Evolutionary conservation across 2,329 filamentous ascomycete species (phyloP), one percentile per base, ranked within the genome.

Genomic region (Neobulgaria alba): DNA sequence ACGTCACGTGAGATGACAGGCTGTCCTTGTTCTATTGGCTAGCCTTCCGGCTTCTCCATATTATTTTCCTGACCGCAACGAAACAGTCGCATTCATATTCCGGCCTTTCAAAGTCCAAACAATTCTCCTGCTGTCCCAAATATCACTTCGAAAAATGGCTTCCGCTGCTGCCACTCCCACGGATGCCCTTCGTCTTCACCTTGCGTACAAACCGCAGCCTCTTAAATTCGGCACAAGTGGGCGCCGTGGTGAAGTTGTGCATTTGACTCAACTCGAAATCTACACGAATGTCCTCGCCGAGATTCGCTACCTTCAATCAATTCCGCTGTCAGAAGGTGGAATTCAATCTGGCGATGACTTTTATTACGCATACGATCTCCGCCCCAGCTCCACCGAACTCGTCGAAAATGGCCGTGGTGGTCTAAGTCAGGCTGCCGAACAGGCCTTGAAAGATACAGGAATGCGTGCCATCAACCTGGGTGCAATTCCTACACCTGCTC

Each of bases 171-270:
- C 29, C 5, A 29, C 40, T 18, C 1, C 34, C 30, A 42, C 29
- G 35, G 40, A 42, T 35, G n/a, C 34, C 36, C 39, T 42, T 18
- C 37, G 50, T 38, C 51, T 54, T n/a, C 39, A 43, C 42, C 45
- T 49, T 30, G 45, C 45, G 36, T 60, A 60, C 31, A 38, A 48
- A 43, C 56, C 56, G 3, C 51, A 56, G 29, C 36, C 46, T 36
- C 52, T 61, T 26, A 58, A 59, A 50, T 61, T 61, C 30, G 58
- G 58, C 41, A 61, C 58, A 33, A 61, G 58, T 36, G 58, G 58
- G 47, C 58, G 58, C 20, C 57, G 57, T 29, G 57, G 56, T 36
- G 35, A 52, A 39, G 56, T 61, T 33, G 37, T 61, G 30, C 45
- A 60, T 47, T 45, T 61, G 42, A 61, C 57, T 16, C 57, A 61